phyloP scores from a whole-genome alignment of 495 filamentous ascomycete species.

The Hypoxylon fuscum region DNA sequence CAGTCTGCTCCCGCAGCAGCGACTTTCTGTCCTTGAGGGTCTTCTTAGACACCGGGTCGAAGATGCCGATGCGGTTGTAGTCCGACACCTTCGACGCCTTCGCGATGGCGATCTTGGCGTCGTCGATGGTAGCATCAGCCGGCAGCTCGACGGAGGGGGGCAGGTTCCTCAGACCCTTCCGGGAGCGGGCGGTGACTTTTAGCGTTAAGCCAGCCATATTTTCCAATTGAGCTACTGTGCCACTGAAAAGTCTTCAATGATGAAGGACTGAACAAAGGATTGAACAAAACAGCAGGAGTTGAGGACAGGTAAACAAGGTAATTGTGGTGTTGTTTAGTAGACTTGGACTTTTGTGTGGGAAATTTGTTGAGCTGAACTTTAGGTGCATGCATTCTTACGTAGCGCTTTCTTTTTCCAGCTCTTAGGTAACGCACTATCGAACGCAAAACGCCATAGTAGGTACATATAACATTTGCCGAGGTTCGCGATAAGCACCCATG shows the following conservation, averaged over 20 bases:
- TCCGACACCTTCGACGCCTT: constrained; percentile 55
- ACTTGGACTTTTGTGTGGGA: constrained; percentile 32
- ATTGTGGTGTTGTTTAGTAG: background rate
- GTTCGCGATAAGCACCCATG: background rate
- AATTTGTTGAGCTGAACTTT: constrained; percentile 34
- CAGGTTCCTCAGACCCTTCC: constrained; percentile 72
- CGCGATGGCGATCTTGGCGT: constrained; percentile 62
- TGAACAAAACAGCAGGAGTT: background rate
- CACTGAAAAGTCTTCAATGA: background rate
- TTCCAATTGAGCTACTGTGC: constrained; percentile 2
- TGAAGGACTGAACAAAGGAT: background rate
- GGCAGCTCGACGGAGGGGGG: constrained; percentile 72
- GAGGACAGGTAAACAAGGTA: background rate
- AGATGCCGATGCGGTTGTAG: constrained; percentile 72
- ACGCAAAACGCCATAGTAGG: too few relatives aligned
- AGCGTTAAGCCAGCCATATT: constrained; percentile 50
- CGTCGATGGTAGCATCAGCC: constrained; percentile 66
- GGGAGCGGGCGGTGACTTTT: constrained; percentile 54
- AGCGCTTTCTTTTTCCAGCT: constrained; percentile 18
- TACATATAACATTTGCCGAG: constrained; percentile 1
- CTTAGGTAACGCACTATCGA: background rate
- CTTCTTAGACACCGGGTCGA: constrained; percentile 74
- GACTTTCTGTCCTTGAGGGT: constrained; percentile 65
- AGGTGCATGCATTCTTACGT: too few relatives aligned
- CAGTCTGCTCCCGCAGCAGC: constrained; percentile 66